These are phyloP conservation scores for Prosopis cineraria DNA, from an alignment of 306 rosid genomes.

Conservation along the genomic window DNA sequence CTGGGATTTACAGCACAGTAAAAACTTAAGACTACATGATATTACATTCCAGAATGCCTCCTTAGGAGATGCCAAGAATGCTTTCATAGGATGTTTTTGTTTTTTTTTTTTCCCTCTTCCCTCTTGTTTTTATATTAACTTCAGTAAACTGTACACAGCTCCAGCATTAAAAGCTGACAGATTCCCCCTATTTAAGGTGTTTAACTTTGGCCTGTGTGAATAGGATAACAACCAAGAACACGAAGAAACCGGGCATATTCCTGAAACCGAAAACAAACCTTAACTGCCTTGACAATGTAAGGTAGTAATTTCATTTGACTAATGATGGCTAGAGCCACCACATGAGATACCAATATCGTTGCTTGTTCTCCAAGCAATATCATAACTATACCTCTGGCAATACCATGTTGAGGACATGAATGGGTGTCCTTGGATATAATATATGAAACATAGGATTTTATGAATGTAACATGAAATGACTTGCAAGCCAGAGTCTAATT, in stretches of 20 bases:
- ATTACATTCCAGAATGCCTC: conserved; percentile 33
- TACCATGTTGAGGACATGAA: not conserved
- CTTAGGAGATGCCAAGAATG: conserved; percentile 33
- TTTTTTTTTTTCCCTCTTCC: conserved; percentile 32
- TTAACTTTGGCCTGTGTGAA: conserved; percentile 43
- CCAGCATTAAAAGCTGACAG: not conserved
- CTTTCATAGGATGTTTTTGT: conserved; percentile 23
- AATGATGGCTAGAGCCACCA: not conserved
- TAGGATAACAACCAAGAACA: conserved; percentile 74
- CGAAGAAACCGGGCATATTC: conserved; percentile 66
- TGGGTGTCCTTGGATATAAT: not conserved
- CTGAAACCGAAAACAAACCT: conserved; percentile 37
- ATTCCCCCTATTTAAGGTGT: conserved; percentile 13
- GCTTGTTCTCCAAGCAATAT: conserved; percentile 9
- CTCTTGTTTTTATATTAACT: conserved; percentile 13
- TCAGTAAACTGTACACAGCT: conserved; percentile 40
- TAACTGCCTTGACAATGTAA: conserved; percentile 11
- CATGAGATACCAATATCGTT: not conserved
- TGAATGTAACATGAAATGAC: not conserved
- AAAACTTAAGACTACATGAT: conserved; percentile 8
- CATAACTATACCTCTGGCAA: not conserved
- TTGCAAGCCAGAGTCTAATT: not conserved
- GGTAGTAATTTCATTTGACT: not conserved
- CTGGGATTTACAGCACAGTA: conserved; percentile 24
- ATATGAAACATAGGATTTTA: conserved; percentile 6